Evolutionary conservation across 805 yeast genomes (phyloP), one percentile per base, ranked within the genome.

Genomic region (Schizosaccharomyces osmophilus): DNA sequence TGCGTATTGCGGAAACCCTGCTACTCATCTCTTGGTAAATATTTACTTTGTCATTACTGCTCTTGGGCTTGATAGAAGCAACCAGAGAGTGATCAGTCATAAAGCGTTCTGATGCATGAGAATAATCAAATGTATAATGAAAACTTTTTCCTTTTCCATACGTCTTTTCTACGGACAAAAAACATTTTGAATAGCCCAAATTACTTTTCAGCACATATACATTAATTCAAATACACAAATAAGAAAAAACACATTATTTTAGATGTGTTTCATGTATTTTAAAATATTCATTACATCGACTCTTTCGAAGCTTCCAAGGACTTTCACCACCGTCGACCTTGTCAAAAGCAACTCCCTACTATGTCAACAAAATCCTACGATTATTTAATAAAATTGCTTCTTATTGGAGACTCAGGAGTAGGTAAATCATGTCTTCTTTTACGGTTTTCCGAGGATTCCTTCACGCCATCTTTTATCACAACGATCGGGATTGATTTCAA

Each of bases 331-430:
- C 26, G 22, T 19, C 24, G n/a, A 45, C 24, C 24, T n/a, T 36
- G 51, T n/a, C 51, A 45, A 45, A n/a, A 45, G 51, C 51, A 45
- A 45, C 51, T 19, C 51, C 24, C 57, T 17, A n/a, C 57, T 6
- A 51, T 51, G 57, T 22, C 57, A 19, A 51, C 57, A 29, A 51
- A 51, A 54, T 39, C 29, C n/a, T 55, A 66, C 96, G 98, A 93
- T 75, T 93, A 88, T 73, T 79, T 93, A 70, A 93, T 93, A 77
- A 93, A 93, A 75, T 80, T 93, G 68, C 79, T 93, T 71, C 81
- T 93, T 75, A 93, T 93, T 69, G 98, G 98, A 64, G 96, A 93
- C 74, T 90, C 97, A 59, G 98, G 98, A 68, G 98, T 93, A 60
- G 98, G 98, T 64, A 93, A 93, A 73, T 88, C 97, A 6, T 93